Evolutionary conservation across 1,284 basidiomycete genomes (phyloP).

Genomic region (Cryptococcus hybrid): DNA sequence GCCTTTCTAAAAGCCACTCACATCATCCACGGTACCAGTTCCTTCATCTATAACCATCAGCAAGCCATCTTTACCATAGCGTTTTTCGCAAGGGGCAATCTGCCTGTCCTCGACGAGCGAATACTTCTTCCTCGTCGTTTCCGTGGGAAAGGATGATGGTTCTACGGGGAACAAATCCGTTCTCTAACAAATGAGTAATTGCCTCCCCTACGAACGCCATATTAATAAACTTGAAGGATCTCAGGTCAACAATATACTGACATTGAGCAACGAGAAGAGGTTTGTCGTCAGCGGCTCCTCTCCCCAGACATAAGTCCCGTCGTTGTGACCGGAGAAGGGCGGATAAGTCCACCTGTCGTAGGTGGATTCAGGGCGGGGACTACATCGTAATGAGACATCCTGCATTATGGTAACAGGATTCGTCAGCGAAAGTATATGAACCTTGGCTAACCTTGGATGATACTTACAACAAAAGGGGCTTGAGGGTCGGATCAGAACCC

Average conservation of each 20-base stretch:
- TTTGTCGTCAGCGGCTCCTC: constrained; percentile 45
- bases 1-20: constrained; percentile 9
- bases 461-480: constrained; percentile 50
- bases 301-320: constrained; percentile 45
- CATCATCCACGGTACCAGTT: constrained; percentile 31
- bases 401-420: constrained; percentile 1
- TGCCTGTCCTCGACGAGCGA: constrained; percentile 46
- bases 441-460: not conserved
- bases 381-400: constrained; percentile 51
- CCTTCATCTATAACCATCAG: constrained; percentile 52
- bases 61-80: constrained; percentile 46
- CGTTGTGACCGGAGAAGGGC: constrained; percentile 46
- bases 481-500: constrained; percentile 51
- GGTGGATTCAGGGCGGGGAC: constrained; percentile 43
- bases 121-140: constrained; percentile 48
- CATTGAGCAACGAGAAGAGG: constrained; percentile 50
- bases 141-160: constrained; percentile 48
- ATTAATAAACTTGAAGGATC: not conserved
- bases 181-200: constrained; percentile 40
- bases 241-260: constrained; percentile 21
- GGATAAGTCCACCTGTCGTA: constrained; percentile 47
- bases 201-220: constrained; percentile 32
- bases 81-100: constrained; percentile 45
- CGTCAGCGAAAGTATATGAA: not conserved
- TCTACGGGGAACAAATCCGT: constrained; percentile 40